Evolutionary conservation across 2,329 filamentous ascomycete genomes (phyloP).

Genomic region (Sclerotinia nivalis): DNA sequence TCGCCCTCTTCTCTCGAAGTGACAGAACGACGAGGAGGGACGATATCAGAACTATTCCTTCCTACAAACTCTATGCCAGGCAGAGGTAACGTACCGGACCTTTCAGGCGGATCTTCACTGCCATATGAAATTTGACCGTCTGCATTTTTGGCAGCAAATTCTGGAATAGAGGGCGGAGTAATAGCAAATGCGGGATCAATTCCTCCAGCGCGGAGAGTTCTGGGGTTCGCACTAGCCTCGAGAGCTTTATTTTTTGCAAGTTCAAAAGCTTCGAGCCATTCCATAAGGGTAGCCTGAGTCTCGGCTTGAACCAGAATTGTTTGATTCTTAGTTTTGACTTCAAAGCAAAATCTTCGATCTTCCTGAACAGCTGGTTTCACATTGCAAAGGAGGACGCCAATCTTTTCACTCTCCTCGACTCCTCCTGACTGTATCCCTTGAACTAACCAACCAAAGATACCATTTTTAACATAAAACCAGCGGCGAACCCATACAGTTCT

Average conservation of each 20-base stretch:
- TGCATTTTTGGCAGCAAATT: conserved; percentile 80
- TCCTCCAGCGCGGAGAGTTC: conserved; percentile 47
- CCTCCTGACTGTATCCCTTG: conserved; percentile 77
- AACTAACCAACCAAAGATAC: conserved; percentile 92
- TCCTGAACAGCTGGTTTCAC: conserved; percentile 88
- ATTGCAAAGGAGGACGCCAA: conserved; percentile 90
- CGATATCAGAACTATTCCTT: conserved; percentile 73
- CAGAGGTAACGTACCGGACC: conserved; percentile 63
- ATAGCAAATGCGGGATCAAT: conserved; percentile 85
- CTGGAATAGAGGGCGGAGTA: conserved; percentile 80
- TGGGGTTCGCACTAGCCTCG: conserved; percentile 62
- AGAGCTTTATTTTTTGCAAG: conserved; percentile 90
- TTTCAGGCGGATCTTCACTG: conserved; percentile 59
- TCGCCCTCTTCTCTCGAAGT: conserved; percentile 70
- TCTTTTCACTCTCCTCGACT: conserved; percentile 94
- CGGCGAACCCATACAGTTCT: conserved; percentile 85
- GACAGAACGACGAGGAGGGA: conserved; percentile 54
- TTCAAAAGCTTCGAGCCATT: conserved; percentile 94
- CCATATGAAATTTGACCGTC: conserved; percentile 58
- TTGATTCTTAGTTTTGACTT: conserved; percentile 96
- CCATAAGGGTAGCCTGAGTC: conserved; percentile 85
- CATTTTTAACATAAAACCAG: conserved; percentile 95
- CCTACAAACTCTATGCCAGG: conserved; percentile 60
- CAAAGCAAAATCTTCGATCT: conserved; percentile 94
- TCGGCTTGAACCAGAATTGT: conserved; percentile 89